Evolutionary conservation across 495 filamentous ascomycete species (phyloP).

Genomic region (Elaphomyces granulatus): DNA sequence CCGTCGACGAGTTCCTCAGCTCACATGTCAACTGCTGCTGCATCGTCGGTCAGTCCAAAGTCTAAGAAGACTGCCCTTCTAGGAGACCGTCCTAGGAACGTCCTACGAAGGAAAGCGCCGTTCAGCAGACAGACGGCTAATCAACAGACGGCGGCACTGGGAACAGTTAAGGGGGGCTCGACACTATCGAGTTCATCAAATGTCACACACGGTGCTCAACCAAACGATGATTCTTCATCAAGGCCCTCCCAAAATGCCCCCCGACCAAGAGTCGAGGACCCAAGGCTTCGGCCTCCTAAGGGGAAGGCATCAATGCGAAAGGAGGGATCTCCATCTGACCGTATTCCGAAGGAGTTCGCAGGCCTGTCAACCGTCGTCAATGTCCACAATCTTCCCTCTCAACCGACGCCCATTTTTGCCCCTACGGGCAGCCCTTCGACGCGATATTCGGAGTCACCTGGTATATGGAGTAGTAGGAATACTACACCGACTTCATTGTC

Average conservation of each 20-base stretch:
- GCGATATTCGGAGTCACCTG: slow-evolving; percentile 81
- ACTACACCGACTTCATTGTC: slow-evolving; percentile 94
- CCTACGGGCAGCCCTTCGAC: slow-evolving; percentile 83
- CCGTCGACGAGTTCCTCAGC: slow-evolving; percentile 7
- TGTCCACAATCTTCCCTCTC: slow-evolving; percentile 49
- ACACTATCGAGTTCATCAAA: background rate
- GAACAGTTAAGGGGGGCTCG: no score
- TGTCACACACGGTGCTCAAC: background rate
- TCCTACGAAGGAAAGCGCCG: slow-evolving; percentile 26
- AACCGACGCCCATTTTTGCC: slow-evolving; percentile 49
- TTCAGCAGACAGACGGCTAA: slow-evolving; percentile 2
- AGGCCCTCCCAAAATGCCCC: no score
- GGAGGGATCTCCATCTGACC: slow-evolving; percentile 9
- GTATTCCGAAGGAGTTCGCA: slow-evolving; percentile 28
- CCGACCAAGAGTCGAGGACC: no score
- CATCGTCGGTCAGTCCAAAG: slow-evolving; percentile 4
- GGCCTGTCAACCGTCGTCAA: slow-evolving; percentile 30
- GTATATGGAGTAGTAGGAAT: slow-evolving; percentile 69
- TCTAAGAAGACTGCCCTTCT: slow-evolving; percentile 7
- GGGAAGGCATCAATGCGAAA: slow-evolving; percentile 7
- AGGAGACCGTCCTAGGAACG: slow-evolving; percentile 23
- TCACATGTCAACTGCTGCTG: slow-evolving; percentile 5
- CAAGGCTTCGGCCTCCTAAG: no score
- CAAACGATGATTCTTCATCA: no score
- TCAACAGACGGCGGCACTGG: background rate